Evolutionary conservation across 176 grass and related monocot genomes (phyloP), one percentile per base, ranked within the genome.

Genomic region (Juncus inflexus): DNA sequence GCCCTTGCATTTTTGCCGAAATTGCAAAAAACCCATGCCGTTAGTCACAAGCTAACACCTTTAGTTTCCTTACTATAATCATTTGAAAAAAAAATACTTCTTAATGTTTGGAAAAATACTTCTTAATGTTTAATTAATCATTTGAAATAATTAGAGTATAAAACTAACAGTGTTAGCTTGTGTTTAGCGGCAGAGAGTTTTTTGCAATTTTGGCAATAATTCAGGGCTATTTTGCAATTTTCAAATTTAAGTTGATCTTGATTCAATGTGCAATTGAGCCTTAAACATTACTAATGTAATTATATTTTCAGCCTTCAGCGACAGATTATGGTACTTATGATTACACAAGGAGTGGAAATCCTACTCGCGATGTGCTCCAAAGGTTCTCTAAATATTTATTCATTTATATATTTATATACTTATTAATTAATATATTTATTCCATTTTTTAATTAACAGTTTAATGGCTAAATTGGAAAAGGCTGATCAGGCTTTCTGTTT

Each of bases 291-390:
- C 5, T 19, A 61, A 61, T 0, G 4, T 61, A 65, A 2, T 76
- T 90, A 19, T 81, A 77, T 40, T 86, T 74, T 1, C 45, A 95
- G 90, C 86, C 90, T 77, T 90, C 90, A 37, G 90, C 90, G 52
- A 97, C 92, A 58, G 85, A 81, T 52, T 77, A 79, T 79, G 92
- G 92, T 66, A 0, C 83, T 55, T 97, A 97, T 68, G 92, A 97
- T 79, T 97, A 97, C 66, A 97, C 92, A 56, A 91, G 92, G 77
- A 97, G 92, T 50, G 92, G 92, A 13, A 97, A 97, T 62, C 92
- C 87, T 42, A 97, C 94, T 55, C 88, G 94, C 61, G 94, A 97
- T 89, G 94, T 89, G 70, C 75, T 97, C 41, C 85, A 97, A 79
- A 91, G 88, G 94, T 91, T 59, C 70, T 49, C 13, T 74, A 28